Evolutionary conservation across 768 basidiomycete genomes (phyloP).

Genomic region (Termitomyces sp.): DNA sequence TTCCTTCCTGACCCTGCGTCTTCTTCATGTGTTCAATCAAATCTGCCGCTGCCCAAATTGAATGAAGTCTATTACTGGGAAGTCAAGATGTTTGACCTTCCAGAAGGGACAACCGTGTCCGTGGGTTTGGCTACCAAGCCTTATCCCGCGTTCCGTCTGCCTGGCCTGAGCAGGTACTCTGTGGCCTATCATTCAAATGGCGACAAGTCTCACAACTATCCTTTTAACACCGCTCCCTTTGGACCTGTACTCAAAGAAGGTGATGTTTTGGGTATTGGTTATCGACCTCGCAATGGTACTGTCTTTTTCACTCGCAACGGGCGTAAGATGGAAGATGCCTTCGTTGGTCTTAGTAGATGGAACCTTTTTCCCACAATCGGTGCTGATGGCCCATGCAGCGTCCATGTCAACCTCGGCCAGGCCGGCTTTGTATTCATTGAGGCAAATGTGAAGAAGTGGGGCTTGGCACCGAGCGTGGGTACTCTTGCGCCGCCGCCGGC

Average conservation of each 20-base stretch:
- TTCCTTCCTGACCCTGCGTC: conserved; percentile 96
- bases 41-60: conserved; percentile 92
- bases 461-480: conserved; percentile 93
- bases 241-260: conserved; percentile 87
- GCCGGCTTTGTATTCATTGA: conserved; percentile 99
- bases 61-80: conserved; percentile 99
- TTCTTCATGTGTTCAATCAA: conserved; percentile 93
- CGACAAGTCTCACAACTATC: conserved; percentile 96
- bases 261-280: conserved; percentile 93
- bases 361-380: conserved; percentile 98
- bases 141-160: conserved; percentile 90
- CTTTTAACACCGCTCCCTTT: conserved; percentile 82
- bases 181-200: conserved; percentile 96
- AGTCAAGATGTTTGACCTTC: conserved; percentile 98
- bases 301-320: conserved; percentile 99
- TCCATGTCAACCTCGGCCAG: conserved; percentile 97
- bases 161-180: conserved; percentile 81
- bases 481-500: conserved; percentile 97
- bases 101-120: conserved; percentile 79
- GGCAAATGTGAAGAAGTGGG: conserved; percentile 99
- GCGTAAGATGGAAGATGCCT: conserved; percentile 94
- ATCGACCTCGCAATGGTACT: conserved; percentile 91
- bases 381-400: conserved; percentile 91
- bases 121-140: conserved; percentile 96
- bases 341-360: conserved; percentile 80